A percentile compares a stretch with the other conserved stretches of the same genome.
These are phyloP conservation scores for Akebia trifoliata DNA, from an alignment of 164 flowering plant genomes.

Conservation along the genomic window DNA sequence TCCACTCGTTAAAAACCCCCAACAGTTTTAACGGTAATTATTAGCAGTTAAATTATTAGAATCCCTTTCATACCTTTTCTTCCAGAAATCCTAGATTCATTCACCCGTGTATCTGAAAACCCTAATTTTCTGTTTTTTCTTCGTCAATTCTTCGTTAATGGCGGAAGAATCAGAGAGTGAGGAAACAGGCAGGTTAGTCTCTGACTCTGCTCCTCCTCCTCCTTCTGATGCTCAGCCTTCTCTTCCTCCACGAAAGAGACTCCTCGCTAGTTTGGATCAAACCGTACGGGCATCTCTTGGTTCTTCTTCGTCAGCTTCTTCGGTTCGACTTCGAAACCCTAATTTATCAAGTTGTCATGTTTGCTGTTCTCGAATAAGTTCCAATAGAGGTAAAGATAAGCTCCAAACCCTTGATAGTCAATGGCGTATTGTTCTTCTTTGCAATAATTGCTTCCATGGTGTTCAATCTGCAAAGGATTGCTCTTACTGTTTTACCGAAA, in stretches of 20 bases:
- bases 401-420: conserved; percentile 48
- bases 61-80: too few species aligned
- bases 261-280: conserved; percentile 11
- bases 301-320: not conserved
- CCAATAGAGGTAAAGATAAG: conserved; percentile 27
- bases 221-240: conserved; percentile 1
- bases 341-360: conserved; percentile 52
- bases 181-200: not conserved
- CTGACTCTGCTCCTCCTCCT: conserved; percentile 1
- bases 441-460: conserved; percentile 35
- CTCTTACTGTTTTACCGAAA: conserved; percentile 49
- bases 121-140: not conserved
- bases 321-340: conserved; percentile 27
- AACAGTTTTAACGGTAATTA: too few species aligned
- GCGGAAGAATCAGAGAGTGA: conserved; percentile 9
- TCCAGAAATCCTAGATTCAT: too few species aligned
- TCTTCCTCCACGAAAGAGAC: conserved; percentile 19
- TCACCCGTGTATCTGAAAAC: not conserved
- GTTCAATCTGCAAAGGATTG: conserved; percentile 45
- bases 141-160: conserved; percentile 1
- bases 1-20: too few species aligned
- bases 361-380: conserved; percentile 37
- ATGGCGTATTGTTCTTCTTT: conserved; percentile 74
- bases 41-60: too few species aligned
- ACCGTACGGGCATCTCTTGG: not conserved